Percentiles rank a stretch among this genome's conserved stretches.
Evolutionary conservation across 352 stramenopile species (phyloP).

Genomic region (Salisapilia sapeloensis): DNA sequence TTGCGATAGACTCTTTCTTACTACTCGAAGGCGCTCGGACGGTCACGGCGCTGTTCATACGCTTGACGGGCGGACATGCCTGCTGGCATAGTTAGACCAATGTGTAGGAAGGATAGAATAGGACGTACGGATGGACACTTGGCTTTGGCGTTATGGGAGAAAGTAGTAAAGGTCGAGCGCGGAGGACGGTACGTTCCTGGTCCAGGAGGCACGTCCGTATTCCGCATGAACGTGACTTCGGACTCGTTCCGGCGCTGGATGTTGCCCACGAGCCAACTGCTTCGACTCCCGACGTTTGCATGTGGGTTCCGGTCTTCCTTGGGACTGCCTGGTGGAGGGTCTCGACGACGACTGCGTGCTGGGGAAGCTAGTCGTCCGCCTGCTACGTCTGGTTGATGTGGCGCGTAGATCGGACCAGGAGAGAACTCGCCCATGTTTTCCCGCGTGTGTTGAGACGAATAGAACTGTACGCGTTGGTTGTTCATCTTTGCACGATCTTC

Average conservation of each 20-base stretch:
- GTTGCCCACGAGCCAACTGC: slow-evolving; percentile 63
- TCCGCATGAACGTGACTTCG: slow-evolving; percentile 61
- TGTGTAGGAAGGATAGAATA: no score
- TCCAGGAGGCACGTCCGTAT: slow-evolving; percentile 40
- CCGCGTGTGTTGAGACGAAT: slow-evolving; percentile 52
- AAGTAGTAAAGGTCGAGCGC: slow-evolving; percentile 45
- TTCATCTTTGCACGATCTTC: slow-evolving; percentile 10
- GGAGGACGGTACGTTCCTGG: slow-evolving; percentile 54
- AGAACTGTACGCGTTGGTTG: slow-evolving; percentile 53
- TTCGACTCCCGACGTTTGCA: slow-evolving; percentile 58
- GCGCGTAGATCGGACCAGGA: slow-evolving; percentile 61
- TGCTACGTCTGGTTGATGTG: slow-evolving; percentile 47
- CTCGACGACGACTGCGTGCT: slow-evolving; percentile 11
- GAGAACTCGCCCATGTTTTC: slow-evolving; percentile 82
- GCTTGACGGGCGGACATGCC: no score
- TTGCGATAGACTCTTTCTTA: no score
- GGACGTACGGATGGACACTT: slow-evolving; percentile 7
- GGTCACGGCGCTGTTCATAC: no score
- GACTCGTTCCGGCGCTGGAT: slow-evolving; percentile 53
- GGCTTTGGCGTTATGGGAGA: slow-evolving; percentile 61
- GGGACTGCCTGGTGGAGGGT: slow-evolving; percentile 19
- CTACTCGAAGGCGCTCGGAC: no score
- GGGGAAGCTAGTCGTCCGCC: slow-evolving; percentile 47
- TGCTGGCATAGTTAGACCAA: no score
- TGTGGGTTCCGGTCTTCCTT: slow-evolving; percentile 39